Evolutionary conservation across 768 basidiomycete genomes (phyloP), one percentile per base, ranked within the genome.

Genomic region (Cystofilobasidium capitatum): DNA sequence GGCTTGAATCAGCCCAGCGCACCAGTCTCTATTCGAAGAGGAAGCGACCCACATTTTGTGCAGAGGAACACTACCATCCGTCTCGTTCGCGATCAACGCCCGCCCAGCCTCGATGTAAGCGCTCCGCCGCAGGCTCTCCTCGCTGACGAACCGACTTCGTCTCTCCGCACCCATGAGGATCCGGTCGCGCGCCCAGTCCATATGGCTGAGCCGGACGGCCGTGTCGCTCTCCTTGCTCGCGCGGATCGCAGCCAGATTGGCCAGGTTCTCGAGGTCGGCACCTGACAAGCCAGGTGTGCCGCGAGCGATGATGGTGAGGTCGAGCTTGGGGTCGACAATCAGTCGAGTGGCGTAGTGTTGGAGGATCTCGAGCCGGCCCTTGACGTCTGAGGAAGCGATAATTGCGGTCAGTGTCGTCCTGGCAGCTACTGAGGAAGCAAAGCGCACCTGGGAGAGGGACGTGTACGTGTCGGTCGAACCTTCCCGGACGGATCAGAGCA

Each of bases 281-380:
- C 96, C 96, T 58, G 91, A 93, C 80, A 99, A 96, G 2, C 94
- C 94, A 10, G 93, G 85, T 16, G 92, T 96, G 3, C 91, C 94
- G 70, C 94, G 84, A 45, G 96, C 96, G 71, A 99, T 81, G 71
- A 91, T 81, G 77, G 84, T 88, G 0, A 88, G 81, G 74, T 99
- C 93, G 59, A 91, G 87, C 73, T 86, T 89, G 84, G 80, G 77
- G 68, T 84, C 81, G 47, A 83, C 82, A 7, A 82, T 81, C 54
- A 97, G 86, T 64, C 85, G 84, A 71, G 82, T 83, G 87, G 97
- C 88, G 77, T 98, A 91, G 74, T 97, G 92, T 72, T 83, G 81
- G 26, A 99, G 79, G 71, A 99, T 96, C 74, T 92, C 91, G n/a
- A 88, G 84, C 60, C 96, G 86, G 9, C 81, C 96, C 71, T 90